A percentile compares a stretch with the other conserved stretches of the same genome.
phyloP scores from a whole-genome alignment of 768 basidiomycete genomes.

The Russula sp. region DNA sequence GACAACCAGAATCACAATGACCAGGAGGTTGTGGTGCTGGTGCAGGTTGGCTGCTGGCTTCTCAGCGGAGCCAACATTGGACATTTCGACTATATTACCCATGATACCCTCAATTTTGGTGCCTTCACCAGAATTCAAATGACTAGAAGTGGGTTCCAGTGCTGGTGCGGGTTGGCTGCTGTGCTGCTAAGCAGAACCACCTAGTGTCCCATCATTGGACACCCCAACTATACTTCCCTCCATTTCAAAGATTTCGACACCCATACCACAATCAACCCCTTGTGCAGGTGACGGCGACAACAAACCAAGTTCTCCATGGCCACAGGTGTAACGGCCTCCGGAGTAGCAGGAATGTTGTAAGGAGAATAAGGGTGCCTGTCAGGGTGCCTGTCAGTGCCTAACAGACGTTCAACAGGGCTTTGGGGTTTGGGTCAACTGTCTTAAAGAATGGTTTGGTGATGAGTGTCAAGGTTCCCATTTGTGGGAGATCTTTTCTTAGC shows the following conservation, averaged over 20 bases:
- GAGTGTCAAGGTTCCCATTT: not conserved
- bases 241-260: not conserved
- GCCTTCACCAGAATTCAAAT: not conserved
- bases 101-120: not conserved
- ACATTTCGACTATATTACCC: not conserved
- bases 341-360: not conserved
- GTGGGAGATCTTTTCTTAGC: too few species aligned
- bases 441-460: not conserved
- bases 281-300: too few species aligned
- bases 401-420: not conserved
- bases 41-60: not conserved
- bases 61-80: not conserved
- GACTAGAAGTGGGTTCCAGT: not conserved
- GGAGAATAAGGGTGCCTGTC: too few species aligned
- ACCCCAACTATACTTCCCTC: not conserved
- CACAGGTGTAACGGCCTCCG: not conserved
- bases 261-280: not conserved
- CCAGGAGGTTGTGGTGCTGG: not conserved
- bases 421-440: not conserved
- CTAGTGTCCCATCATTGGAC: too few species aligned
- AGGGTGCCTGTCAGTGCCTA: not conserved
- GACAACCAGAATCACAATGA: not conserved
- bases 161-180: not conserved
- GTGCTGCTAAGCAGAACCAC: too few species aligned
- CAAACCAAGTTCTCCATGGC: too few species aligned